Base-by-base conservation (phyloP, 352 stramenopile genomes). In the Pythium volutum region DNA sequence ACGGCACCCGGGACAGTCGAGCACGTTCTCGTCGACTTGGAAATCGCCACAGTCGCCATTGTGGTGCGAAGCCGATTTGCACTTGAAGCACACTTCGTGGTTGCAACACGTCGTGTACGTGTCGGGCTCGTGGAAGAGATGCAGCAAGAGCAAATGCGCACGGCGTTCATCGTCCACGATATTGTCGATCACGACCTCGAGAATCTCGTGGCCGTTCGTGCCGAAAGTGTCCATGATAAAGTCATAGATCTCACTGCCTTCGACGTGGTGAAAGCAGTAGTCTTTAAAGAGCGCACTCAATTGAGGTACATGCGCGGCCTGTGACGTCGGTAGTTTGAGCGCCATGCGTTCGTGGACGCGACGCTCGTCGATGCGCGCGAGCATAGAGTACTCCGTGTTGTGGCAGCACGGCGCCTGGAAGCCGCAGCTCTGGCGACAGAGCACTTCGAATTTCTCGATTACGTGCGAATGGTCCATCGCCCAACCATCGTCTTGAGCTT, bases 351-450 rank as follows among this genome's bases (percentile, higher is more conserved):
- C 55, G 9, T 59, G 29, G 1, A 57, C 34, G 5, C 66, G 34
- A 22, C 63, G 59, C 22, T 62, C 57, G 3, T 59, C 33, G 29
- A 61, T 51, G 7, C 51, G 45, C 14, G 72, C 67, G 20, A 88
- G 63, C 74, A 84, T 84, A 25, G 76, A 76, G 67, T 85, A 88
- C 42, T 82, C 72, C 4, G 66, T 36, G 27, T 82, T 77, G 58
- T 88, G 72, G 62, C 77, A 87, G 58, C 77, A 87, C 10, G 76
- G 78, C 15, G 72, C 72, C 60, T 88, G 78, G 50, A 88, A 88
- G 26, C 76, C 76, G 52, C 74, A 85, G 54, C 76, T 85, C 55
- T 85, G 76, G 11, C 57, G 70, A 63, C 78, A 88, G 26, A 88
- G 68, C 50, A 76, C 58, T 59, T 75, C 70, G 59, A 79, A 88